A percentile compares a stretch with the other conserved stretches of the same genome.
phyloP scores from a whole-genome alignment of 2,329 filamentous ascomycete species.

The Fusarium sp. region DNA sequence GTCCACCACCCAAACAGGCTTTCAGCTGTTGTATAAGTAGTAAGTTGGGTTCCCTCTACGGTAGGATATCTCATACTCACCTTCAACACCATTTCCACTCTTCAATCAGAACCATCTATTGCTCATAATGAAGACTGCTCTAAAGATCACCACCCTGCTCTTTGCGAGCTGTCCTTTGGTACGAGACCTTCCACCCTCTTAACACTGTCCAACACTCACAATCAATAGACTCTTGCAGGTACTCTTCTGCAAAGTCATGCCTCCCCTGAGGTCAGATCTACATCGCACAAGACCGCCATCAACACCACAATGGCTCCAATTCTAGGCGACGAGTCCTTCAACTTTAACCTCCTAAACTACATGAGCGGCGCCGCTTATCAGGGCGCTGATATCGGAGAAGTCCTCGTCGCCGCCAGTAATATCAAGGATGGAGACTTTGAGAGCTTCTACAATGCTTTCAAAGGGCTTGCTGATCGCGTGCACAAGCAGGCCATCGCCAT shows the following conservation, averaged over 20 bases:
- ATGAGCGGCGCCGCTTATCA: constrained; percentile 6
- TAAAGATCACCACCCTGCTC: background rate
- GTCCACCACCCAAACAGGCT: too few relatives aligned
- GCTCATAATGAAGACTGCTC: background rate
- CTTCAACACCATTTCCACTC: background rate
- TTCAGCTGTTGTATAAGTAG: too few relatives aligned
- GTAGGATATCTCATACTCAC: too few relatives aligned
- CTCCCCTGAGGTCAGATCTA: background rate
- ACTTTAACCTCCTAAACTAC: constrained; percentile 12
- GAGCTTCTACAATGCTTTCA: constrained; percentile 44
- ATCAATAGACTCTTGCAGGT: background rate
- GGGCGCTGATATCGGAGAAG: constrained; percentile 49
- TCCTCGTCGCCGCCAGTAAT: constrained; percentile 50
- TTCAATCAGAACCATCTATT: background rate
- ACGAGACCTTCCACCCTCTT: background rate
- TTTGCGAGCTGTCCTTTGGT: background rate
- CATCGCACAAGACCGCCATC: background rate
- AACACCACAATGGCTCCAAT: constrained; percentile 16
- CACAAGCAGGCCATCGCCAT: constrained; percentile 40
- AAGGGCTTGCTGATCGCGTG: constrained; percentile 43
- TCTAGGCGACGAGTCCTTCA: constrained; percentile 14
- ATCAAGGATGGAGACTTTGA: constrained; percentile 45
- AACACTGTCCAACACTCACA: background rate
- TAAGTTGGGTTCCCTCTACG: too few relatives aligned
- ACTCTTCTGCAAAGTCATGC: background rate